Base-by-base conservation (phyloP, 2,329 filamentous ascomycete genomes). In the Ophiobolus disseminans region DNA sequence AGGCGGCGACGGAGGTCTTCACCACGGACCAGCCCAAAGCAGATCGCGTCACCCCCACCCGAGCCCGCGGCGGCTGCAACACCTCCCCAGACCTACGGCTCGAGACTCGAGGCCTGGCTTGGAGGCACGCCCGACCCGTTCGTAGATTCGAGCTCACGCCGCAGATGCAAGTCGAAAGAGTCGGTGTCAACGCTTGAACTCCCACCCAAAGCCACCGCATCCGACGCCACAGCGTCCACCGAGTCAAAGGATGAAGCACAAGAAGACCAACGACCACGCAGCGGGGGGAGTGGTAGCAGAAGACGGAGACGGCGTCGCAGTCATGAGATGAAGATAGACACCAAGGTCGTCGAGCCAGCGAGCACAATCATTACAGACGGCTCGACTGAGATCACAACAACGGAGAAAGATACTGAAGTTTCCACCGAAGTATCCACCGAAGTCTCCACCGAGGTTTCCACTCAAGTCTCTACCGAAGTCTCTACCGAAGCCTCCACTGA, bases 51-150 rank as follows among this genome's bases (percentile, higher is more conserved):
- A 40, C 57, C 39, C 37, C 46, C 58, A 37, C 54, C 50, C 9
- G 57, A 65, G 16, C 49, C 59, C 23, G 50, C 55, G 20, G 32
- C 49, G 20, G 43, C 54, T 25, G 48, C 69, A 39, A 75, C 75
- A 17, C 70, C 75, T 4, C 65, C 75, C 16, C 78, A 78, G 36
- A 73, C 79, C 11, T 77, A 78, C 46, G 75, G 73, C 16, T 78
- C 63, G 42, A 82, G 82, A 38, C 80, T 87, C 20, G 82, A 86
- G 67, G 81, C 83, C 39, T 87, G 85, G 85, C 76, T 87, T 5
- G 79, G 78, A 2, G 75, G 74, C 42, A 83, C 82, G 2, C 75
- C 79, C 7, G 82, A 85, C 65, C 80, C 82, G 2, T 82, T 84
- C 48, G 51, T 78, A 38, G 79, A 82, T n/a, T 32, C 14, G n/a